Conservation (phyloP, 2,329 filamentous ascomycete species). For the Celoporthe dispersa region DNA sequence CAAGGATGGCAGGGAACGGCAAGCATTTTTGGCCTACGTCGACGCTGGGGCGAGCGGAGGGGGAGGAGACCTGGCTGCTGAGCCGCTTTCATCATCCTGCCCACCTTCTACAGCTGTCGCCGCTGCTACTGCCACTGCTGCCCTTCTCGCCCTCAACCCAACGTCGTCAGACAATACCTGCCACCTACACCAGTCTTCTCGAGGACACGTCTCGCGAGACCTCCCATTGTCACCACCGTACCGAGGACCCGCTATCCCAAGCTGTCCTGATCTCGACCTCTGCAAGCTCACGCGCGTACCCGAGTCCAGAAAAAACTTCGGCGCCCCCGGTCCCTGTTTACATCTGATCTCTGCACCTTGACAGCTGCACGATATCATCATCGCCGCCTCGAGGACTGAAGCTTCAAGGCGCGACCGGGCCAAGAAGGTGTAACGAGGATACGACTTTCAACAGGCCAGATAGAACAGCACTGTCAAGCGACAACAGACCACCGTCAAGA, state of each 20-base stretch:
- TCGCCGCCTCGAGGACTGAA: not conserved
- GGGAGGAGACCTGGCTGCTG: not conserved
- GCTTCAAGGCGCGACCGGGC: conserved; percentile 3
- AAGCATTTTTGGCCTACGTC: conserved; percentile 15
- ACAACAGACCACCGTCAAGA: conserved; percentile 47
- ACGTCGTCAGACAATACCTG: not conserved
- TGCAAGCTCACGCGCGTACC: conserved; percentile 4
- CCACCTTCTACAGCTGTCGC: not conserved
- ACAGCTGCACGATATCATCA: conserved; percentile 3
- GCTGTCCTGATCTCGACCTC: not conserved
- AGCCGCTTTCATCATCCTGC: conserved; percentile 27
- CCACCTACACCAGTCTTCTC: conserved; percentile 1
- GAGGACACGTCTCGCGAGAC: conserved; percentile 10
- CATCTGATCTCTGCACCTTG: conserved; percentile 9
- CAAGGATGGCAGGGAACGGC: conserved; percentile 13
- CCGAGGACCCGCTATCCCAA: not conserved
- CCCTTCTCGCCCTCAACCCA: conserved; percentile 29
- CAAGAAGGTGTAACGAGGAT: not conserved
- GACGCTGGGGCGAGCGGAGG: conserved; percentile 3
- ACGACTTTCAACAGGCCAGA: not conserved
- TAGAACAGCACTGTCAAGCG: conserved; percentile 11
- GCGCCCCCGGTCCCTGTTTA: not conserved
- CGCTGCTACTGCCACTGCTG: not conserved
- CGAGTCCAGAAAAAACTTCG: conserved; percentile 9
- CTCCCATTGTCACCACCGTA: not conserved